A percentile compares a stretch with the other conserved stretches of the same genome.
phyloP scores from a whole-genome alignment of 345 rosid genomes.

The Eucalyptus coolabah region DNA sequence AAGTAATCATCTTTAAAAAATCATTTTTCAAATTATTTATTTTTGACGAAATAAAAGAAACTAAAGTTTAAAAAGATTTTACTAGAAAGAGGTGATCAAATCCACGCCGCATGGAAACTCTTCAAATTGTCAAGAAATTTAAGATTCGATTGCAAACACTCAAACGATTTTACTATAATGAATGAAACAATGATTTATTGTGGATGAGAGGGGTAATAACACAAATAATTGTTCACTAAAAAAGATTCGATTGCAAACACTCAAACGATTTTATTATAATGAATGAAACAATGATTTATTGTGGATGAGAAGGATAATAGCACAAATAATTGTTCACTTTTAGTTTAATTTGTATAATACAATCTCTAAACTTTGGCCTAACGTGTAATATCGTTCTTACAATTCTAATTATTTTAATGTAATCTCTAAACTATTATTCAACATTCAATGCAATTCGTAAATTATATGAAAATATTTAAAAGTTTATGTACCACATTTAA shows the following conservation, averaged over 20 bases:
- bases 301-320: too few species aligned
- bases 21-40: not conserved
- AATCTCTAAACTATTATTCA: too few species aligned
- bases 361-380: rapidly evolving
- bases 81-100: not conserved
- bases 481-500: too few species aligned
- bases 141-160: rapidly evolving
- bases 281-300: too few species aligned
- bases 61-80: not conserved
- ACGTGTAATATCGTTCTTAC: rapidly evolving
- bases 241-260: too few species aligned
- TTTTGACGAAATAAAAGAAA: rapidly evolving
- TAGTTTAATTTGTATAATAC: too few species aligned
- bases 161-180: not conserved
- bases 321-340: not conserved
- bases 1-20: not conserved
- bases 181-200: too few species aligned
- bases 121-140: not conserved
- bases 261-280: not conserved
- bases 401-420: too few species aligned
- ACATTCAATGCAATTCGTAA: too few species aligned
- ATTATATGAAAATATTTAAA: too few species aligned
- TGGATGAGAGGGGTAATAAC: too few species aligned
- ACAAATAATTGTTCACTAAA: too few species aligned
- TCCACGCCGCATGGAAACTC: not conserved